These are phyloP conservation scores for Pisolithus sp. DNA, from an alignment of 768 basidiomycete genomes.

Conservation along the genomic window DNA sequence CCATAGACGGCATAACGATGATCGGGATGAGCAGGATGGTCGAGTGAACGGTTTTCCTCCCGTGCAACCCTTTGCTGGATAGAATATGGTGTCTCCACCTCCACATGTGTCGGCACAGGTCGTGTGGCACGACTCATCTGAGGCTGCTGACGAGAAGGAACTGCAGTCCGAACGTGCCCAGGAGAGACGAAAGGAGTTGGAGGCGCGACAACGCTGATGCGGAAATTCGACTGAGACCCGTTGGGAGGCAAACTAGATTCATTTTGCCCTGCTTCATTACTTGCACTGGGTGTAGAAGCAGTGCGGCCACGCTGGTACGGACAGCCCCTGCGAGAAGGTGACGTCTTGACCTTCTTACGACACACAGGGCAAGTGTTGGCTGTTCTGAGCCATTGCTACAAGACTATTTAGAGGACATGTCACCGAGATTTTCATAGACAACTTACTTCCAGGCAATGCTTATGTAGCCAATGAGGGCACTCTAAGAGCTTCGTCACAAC, in stretches of 20 bases:
- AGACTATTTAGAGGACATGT: constrained; percentile 3
- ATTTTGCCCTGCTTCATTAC: constrained; percentile 1
- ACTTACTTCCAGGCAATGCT: constrained; percentile 66
- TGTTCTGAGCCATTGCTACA: constrained; percentile 72
- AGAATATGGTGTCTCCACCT: background rate
- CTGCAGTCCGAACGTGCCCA: background rate
- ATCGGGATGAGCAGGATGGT: background rate
- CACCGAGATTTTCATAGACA: background rate
- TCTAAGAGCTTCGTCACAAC: constrained; percentile 57
- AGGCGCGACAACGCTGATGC: background rate
- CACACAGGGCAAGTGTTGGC: constrained; percentile 81
- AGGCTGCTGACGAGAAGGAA: background rate
- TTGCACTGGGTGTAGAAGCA: constrained; percentile 6
- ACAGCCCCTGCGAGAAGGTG: constrained; percentile 16
- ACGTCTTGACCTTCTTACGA: constrained; percentile 47
- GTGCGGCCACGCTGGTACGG: constrained; percentile 2
- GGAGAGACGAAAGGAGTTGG: background rate
- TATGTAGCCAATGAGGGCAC: constrained; percentile 79
- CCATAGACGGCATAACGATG: no score
- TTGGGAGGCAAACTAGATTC: background rate
- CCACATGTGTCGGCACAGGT: background rate
- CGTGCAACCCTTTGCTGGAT: background rate
- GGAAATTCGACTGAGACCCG: constrained; percentile 9
- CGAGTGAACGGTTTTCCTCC: background rate
- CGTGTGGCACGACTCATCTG: background rate